phyloP scores from a whole-genome alignment of 73 alveolate species.

The Durusdinium trenchii region DNA sequence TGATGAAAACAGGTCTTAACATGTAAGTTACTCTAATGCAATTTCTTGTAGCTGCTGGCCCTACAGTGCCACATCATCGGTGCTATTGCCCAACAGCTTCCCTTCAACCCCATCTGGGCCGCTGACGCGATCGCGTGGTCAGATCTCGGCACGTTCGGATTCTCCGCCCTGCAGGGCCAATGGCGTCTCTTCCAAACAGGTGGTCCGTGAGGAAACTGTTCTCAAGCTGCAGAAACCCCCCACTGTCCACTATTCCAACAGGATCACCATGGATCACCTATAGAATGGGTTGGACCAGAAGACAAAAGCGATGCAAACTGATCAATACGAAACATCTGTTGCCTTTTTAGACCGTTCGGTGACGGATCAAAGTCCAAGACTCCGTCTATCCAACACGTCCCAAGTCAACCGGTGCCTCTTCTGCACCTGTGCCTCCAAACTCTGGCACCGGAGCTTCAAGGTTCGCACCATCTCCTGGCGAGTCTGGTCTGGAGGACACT shows the following conservation, averaged over 20 bases:
- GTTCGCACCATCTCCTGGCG: conserved; percentile 36
- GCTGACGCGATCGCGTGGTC: conserved; percentile 13
- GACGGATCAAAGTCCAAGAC: no score
- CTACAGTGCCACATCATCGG: neutral
- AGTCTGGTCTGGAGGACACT: neutral
- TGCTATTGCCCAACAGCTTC: neutral
- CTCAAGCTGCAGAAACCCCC: no score
- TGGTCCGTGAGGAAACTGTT: no score
- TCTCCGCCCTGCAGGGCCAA: conserved; percentile 52
- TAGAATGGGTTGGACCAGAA: no score
- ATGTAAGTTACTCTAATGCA: neutral
- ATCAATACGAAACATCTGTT: no score
- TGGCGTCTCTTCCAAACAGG: no score
- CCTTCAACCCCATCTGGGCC: neutral
- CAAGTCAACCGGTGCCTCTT: conserved; percentile 28
- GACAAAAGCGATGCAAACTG: no score
- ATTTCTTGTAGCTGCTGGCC: neutral
- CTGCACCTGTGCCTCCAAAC: conserved; percentile 36
- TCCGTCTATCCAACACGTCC: no score
- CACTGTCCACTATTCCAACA: no score
- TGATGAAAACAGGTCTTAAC: no score
- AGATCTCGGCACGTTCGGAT: neutral
- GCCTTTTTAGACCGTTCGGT: no score
- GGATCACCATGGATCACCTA: no score
- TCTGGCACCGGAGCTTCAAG: conserved; percentile 52